Conservation (phyloP, 208 protist genomes). For the Phytomonas serpens region DNA sequence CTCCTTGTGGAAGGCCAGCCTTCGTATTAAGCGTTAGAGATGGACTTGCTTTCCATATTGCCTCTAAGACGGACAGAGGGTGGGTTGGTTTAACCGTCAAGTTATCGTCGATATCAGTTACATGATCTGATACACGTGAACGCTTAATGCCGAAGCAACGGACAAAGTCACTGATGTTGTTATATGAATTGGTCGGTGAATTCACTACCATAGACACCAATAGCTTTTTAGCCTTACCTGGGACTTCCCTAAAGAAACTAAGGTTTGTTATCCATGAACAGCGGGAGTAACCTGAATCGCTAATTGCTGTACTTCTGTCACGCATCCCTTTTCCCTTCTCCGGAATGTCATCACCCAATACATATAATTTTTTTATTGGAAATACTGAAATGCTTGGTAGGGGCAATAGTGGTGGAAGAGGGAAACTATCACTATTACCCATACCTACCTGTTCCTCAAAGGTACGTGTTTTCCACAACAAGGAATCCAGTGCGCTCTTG, state of each 20-base stretch:
- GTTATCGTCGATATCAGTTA: neutral
- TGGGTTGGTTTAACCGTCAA: neutral
- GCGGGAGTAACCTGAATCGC: neutral
- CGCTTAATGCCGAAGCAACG: neutral
- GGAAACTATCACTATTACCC: neutral
- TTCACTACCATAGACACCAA: neutral
- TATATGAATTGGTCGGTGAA: neutral
- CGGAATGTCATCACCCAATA: neutral
- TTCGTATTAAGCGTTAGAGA: conserved; percentile 61
- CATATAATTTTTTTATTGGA: neutral
- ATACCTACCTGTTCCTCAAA: neutral
- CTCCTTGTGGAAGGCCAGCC: conserved; percentile 54
- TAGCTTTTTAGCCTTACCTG: neutral
- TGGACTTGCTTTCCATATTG: neutral
- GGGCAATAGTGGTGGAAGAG: neutral
- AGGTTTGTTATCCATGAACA: neutral
- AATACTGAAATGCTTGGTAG: neutral
- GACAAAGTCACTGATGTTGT: neutral
- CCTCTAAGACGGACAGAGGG: neutral
- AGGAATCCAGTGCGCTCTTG: neutral
- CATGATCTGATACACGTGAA: neutral
- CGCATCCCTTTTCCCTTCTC: neutral
- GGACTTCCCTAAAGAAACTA: neutral
- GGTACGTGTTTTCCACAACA: neutral
- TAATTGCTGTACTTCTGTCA: too few species aligned